Evolutionary conservation across 75 land plant species (phyloP).

Genomic region (Picea sitchensis): DNA sequence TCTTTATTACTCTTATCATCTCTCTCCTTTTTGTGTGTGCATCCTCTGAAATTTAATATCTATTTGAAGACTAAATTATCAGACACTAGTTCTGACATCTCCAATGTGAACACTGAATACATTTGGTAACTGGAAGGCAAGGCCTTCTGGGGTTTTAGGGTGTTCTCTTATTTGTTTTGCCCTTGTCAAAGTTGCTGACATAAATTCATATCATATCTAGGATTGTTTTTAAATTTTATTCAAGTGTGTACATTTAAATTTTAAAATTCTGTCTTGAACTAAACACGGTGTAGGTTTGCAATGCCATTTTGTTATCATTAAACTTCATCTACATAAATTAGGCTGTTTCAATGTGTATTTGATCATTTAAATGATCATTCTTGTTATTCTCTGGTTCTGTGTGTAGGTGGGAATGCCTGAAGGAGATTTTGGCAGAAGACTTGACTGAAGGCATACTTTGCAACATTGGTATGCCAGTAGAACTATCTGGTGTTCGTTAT

Average conservation of each 20-base stretch:
- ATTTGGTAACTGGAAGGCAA: too few relatives aligned
- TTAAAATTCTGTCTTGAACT: not conserved
- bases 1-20: too few relatives aligned
- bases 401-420: constrained; percentile 94
- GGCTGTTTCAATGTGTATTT: not conserved
- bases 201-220: not conserved
- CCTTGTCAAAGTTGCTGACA: not conserved
- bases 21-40: too few relatives aligned
- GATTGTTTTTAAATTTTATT: not conserved
- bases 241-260: not conserved
- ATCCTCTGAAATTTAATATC: too few relatives aligned
- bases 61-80: too few relatives aligned
- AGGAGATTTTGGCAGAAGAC: constrained; percentile 71
- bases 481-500: constrained; percentile 79
- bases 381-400: not conserved
- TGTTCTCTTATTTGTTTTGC: too few relatives aligned
- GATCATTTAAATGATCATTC: not conserved
- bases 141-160: too few relatives aligned
- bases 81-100: too few relatives aligned
- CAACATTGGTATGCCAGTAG: constrained; percentile 92
- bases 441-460: constrained; percentile 87
- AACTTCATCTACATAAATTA: not conserved
- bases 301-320: not conserved
- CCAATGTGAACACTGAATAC: too few relatives aligned
- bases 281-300: not conserved